Evolutionary conservation across 176 grass and related monocot genomes (phyloP).

Genomic region (Tuctoria greenei): DNA sequence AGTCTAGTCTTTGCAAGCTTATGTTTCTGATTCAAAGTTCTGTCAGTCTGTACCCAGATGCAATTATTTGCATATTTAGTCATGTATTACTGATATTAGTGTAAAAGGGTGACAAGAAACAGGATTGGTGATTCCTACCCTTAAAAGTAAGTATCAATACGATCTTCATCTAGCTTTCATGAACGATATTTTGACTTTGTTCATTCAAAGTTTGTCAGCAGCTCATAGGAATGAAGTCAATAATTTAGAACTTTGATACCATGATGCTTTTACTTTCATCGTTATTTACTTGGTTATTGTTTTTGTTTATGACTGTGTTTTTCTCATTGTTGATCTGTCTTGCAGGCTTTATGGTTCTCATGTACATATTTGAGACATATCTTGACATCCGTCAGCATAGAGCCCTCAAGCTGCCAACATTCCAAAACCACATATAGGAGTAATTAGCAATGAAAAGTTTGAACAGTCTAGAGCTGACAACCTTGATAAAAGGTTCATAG

Average conservation of each 20-base stretch:
- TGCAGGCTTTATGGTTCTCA: conserved; percentile 95
- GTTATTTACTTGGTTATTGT: conserved; percentile 17
- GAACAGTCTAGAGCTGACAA: conserved; percentile 78
- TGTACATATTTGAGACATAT: conserved; percentile 97
- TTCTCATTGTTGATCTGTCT: conserved; percentile 19
- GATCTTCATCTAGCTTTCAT: not conserved
- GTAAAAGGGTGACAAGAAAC: not conserved
- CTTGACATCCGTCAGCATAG: conserved; percentile 85
- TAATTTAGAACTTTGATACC: not conserved
- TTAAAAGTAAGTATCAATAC: not conserved
- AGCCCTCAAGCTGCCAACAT: conserved; percentile 58
- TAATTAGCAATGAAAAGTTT: conserved; percentile 89
- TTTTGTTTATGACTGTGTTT: not conserved
- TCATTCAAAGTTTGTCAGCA: not conserved
- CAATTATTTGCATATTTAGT: conserved; percentile 12
- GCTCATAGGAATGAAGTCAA: not conserved
- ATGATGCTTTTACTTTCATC: conserved; percentile 4
- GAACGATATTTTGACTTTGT: not conserved
- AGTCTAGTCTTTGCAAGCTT: not conserved
- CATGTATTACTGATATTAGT: not conserved
- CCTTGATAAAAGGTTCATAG: conserved; percentile 88
- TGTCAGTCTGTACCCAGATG: not conserved
- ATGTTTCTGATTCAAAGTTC: not conserved
- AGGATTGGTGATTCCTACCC: conserved; percentile 4
- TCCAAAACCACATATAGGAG: conserved; percentile 72